Evolutionary conservation across 2,329 filamentous ascomycete genomes (phyloP), one percentile per base, ranked within the genome.

Genomic region (Huntiella bhutanensis): DNA sequence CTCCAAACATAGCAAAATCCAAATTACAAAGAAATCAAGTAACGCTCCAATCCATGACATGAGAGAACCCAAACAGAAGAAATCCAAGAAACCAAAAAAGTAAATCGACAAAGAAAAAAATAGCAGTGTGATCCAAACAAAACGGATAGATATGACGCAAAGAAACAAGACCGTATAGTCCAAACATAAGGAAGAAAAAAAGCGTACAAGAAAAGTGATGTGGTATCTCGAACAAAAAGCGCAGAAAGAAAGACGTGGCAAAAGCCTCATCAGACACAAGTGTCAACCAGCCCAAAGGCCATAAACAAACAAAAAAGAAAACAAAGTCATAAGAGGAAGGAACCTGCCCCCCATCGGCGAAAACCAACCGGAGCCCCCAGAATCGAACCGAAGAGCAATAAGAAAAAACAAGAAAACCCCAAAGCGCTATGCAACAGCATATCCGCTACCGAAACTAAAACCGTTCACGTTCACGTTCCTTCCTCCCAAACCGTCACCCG

Each of bases 401-500:
- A 39, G 11, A 37, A 37, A 32, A 11, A 13, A 22, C 22, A 22
- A 19, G 33, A 33, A 10, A 32, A 8, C 5, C 32, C 5, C 12
- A 43, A 34, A 34, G 15, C 36, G 8, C 35, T 38, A 38, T 45
- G 35, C 35, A n/a, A 43, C n/a, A 43, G 16, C 41, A 43, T 32
- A 43, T 33, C n/a, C 32, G 28, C 32, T 5, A 13, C 28, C 22
- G 13, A 34, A 34, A 43, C 12, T 16, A 12, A 19, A 34, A 15
- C 37, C 22, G 32, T 13, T 15, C 43, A 33, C 4, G 8, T 11
- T 13, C 17, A 33, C 33, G 34, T 32, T 33, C 40, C 36, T 41
- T 35, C 17, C 8, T 13, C 35, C 33, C 35, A 12, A 48, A 28
- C 22, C 22, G 48, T 50, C 45, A 50, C 8, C 45, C 41, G 43